Conservation (phyloP, 2,329 filamentous ascomycete genomes). For the Colletotrichum australisinense region DNA sequence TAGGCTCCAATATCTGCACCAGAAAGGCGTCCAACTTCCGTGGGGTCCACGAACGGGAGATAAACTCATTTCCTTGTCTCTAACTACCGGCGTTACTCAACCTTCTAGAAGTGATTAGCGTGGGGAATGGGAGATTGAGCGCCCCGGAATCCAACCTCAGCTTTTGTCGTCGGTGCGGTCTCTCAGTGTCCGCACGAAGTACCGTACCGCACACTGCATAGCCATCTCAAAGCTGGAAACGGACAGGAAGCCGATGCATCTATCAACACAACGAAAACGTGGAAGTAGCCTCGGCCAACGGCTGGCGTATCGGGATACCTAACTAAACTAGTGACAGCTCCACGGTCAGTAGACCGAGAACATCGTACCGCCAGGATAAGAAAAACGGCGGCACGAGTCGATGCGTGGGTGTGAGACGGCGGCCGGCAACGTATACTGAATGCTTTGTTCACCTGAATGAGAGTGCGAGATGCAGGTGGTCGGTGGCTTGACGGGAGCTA, state of each 20-base stretch:
- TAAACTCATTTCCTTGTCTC: conserved; percentile 36
- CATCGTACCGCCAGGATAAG: neutral
- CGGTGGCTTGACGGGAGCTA: conserved; percentile 1
- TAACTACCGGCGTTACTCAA: conserved; percentile 34
- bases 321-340: conserved; percentile 16
- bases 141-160: conserved; percentile 19
- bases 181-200: neutral
- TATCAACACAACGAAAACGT: conserved; percentile 14
- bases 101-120: conserved; percentile 37
- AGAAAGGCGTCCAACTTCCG: conserved; percentile 14
- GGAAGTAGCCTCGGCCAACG: conserved; percentile 6
- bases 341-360: conserved; percentile 22
- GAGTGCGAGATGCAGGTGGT: neutral
- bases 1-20: conserved; percentile 26
- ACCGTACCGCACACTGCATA: conserved; percentile 11
- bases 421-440: conserved; percentile 18
- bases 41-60: conserved; percentile 31
- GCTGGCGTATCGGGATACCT: conserved; percentile 9
- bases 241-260: conserved; percentile 14
- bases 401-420: conserved; percentile 10
- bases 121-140: conserved; percentile 36
- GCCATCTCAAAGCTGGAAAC: neutral
- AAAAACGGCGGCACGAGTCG: neutral
- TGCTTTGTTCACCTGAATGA: conserved; percentile 25
- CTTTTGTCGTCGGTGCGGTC: conserved; percentile 6